These are phyloP conservation scores for Gnomoniopsis smithogilvyi DNA, from an alignment of 2,329 filamentous ascomycete species.

Conservation along the genomic window DNA sequence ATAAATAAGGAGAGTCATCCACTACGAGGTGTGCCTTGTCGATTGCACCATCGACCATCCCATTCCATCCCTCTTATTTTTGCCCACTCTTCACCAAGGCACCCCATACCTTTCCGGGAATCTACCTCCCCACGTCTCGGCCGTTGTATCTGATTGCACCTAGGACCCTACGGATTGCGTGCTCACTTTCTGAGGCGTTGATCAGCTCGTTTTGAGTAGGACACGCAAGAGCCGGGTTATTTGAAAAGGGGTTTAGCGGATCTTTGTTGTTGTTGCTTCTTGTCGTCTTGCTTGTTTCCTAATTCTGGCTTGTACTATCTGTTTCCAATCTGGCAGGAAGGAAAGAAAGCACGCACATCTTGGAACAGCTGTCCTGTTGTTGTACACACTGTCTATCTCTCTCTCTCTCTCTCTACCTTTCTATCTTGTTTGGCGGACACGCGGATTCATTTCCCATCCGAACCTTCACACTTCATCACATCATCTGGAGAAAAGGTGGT, in stretches of 20 bases:
- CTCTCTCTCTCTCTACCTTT: neutral
- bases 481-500: neutral
- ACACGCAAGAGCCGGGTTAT: neutral
- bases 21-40: too few species aligned
- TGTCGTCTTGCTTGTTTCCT: neutral
- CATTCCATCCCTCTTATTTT: too few species aligned
- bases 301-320: neutral
- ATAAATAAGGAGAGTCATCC: slow-evolving; percentile 8
- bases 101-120: neutral
- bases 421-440: neutral
- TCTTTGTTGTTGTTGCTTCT: neutral
- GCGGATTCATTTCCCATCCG: neutral
- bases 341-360: neutral
- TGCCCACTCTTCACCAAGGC: too few species aligned
- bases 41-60: slow-evolving; percentile 12
- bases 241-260: neutral
- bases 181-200: slow-evolving; percentile 7
- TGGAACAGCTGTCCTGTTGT: neutral
- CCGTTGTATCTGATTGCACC: slow-evolving; percentile 13
- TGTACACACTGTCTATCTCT: neutral
- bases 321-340: slow-evolving; percentile 15
- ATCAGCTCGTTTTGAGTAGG: slow-evolving; percentile 16
- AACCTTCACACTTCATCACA: neutral
- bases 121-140: slow-evolving; percentile 5
- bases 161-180: slow-evolving; percentile 17